Conservation (phyloP, 768 basidiomycete genomes). For the Saitozyma sp. region DNA sequence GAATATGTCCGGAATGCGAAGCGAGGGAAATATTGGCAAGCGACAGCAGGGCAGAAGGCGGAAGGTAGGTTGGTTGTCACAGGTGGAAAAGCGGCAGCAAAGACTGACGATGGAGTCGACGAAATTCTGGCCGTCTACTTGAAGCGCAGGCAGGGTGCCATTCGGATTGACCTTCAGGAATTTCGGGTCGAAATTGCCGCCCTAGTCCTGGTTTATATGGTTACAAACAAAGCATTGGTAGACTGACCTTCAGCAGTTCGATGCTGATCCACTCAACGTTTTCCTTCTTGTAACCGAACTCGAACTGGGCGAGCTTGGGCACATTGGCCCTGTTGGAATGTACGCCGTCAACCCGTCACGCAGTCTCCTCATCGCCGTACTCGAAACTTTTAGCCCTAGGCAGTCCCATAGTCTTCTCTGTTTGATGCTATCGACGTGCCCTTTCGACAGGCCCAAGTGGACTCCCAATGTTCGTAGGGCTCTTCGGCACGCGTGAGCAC, state of each 20-base stretch:
- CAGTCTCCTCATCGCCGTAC: too few relatives aligned
- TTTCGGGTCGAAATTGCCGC: slow-evolving; percentile 44
- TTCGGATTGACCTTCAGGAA: slow-evolving; percentile 42
- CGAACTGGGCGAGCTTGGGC: slow-evolving; percentile 37
- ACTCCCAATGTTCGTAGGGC: slow-evolving; percentile 40
- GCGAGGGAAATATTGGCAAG: too few relatives aligned
- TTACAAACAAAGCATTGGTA: background rate
- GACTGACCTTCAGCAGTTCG: slow-evolving; percentile 42
- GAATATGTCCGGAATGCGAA: too few relatives aligned
- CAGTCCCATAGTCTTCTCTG: too few relatives aligned
- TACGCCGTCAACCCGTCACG: too few relatives aligned
- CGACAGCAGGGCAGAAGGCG: too few relatives aligned
- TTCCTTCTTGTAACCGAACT: slow-evolving; percentile 30
- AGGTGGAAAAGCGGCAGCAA: too few relatives aligned
- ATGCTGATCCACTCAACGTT: slow-evolving; percentile 36
- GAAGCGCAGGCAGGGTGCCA: slow-evolving; percentile 38
- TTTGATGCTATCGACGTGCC: too few relatives aligned
- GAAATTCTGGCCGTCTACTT: slow-evolving; percentile 35
- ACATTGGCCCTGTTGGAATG: slow-evolving; percentile 49
- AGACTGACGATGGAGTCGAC: slow-evolving; percentile 35
- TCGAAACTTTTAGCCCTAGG: too few relatives aligned
- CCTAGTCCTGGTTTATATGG: slow-evolving; percentile 9
- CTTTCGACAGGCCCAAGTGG: too few relatives aligned
- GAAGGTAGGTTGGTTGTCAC: too few relatives aligned
- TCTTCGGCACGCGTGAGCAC: too few relatives aligned